These are phyloP conservation scores for Climacium dendroides DNA, from an alignment of 225 moss, liverwort and hornwort genomes.

Conservation along the genomic window DNA sequence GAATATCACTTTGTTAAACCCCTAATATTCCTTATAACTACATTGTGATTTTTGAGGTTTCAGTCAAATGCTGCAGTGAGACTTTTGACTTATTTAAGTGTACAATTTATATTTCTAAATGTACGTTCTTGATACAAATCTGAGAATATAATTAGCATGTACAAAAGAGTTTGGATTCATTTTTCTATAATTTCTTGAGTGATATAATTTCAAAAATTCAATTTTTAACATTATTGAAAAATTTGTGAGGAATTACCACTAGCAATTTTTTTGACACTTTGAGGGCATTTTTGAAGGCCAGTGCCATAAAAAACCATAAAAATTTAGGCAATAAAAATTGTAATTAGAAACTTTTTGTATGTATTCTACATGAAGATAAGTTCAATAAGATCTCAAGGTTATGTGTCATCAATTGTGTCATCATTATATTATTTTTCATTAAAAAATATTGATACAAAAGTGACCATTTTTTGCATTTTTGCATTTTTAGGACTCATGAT, in stretches of 20 bases:
- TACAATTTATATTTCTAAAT: neutral
- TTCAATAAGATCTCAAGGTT: neutral
- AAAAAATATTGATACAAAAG: neutral
- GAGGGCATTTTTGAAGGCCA: too few relatives aligned
- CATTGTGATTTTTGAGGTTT: neutral
- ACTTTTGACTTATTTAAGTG: neutral
- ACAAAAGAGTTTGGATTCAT: rapidly evolving
- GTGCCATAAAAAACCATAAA: neutral
- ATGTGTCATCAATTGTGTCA: neutral
- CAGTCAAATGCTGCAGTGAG: rapidly evolving
- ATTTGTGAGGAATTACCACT: neutral
- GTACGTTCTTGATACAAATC: neutral
- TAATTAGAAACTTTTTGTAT: neutral
- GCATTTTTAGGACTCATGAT: neutral
- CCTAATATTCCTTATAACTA: neutral
- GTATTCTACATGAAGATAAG: neutral
- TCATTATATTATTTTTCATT: neutral
- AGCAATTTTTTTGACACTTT: neutral
- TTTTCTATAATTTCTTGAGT: too few relatives aligned
- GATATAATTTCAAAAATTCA: neutral
- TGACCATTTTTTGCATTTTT: too few relatives aligned
- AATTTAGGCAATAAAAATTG: rapidly evolving
- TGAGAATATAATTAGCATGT: rapidly evolving
- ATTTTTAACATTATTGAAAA: neutral
- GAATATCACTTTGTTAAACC: neutral